phyloP scores from a whole-genome alignment of 768 basidiomycete species.

The Grammothele lineata region DNA sequence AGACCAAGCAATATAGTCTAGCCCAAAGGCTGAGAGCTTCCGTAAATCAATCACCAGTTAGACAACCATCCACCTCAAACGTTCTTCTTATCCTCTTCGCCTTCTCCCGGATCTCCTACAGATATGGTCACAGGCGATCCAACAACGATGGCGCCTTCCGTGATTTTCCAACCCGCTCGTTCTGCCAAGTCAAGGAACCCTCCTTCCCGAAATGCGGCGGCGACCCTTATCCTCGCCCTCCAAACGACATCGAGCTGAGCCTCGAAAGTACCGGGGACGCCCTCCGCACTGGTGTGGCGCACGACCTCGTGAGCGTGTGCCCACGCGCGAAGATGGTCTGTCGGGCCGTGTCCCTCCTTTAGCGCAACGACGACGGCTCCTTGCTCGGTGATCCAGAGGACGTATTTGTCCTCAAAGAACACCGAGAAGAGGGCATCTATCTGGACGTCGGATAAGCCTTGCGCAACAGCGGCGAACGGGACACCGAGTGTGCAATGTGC shows the following conservation, averaged over 20 bases:
- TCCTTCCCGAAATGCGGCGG: conserved; percentile 13
- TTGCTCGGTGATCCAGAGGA: conserved; percentile 45
- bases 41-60: no score
- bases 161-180: conserved; percentile 22
- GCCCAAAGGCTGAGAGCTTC: no score
- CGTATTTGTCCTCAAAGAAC: conserved; percentile 44
- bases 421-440: conserved; percentile 31
- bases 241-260: conserved; percentile 11
- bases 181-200: conserved; percentile 15
- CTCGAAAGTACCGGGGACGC: conserved; percentile 1
- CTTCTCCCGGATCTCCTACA: conserved; percentile 1
- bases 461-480: conserved; percentile 4
- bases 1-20: no score
- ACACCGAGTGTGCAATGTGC: conserved; percentile 8
- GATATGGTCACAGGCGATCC: conserved; percentile 19
- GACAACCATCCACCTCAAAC: no score
- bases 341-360: conserved; percentile 42
- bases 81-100: conserved; percentile 9
- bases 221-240: conserved; percentile 4
- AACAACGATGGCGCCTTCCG: conserved; percentile 20
- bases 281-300: neutral
- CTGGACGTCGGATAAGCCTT: conserved; percentile 13
- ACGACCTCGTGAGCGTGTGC: conserved; percentile 23
- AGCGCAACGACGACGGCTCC: conserved; percentile 40
- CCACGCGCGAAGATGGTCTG: conserved; percentile 59